Base-by-base conservation (phyloP, 2,329 filamentous ascomycete species). In the Fusarium pseudocircinatum region DNA sequence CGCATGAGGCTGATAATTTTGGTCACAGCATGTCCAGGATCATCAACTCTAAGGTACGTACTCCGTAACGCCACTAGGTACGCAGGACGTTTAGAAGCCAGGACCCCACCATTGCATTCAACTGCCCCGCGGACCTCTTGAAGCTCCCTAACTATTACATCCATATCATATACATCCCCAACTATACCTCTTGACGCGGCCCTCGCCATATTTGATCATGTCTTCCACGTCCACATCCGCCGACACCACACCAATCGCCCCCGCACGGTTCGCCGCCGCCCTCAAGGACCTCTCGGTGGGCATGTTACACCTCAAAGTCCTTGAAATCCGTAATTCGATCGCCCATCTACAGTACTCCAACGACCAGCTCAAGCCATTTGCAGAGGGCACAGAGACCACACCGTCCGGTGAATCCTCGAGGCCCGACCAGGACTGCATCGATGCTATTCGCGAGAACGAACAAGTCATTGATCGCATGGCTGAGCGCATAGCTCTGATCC, bases 301-400 rank as follows among this genome's bases (percentile, higher is more conserved):
- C 70, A 87, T 87, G 64, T 90, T 95, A 12, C 91, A 93, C 82
- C 86, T 92, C 82, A 95, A 95, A 82, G 89, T 92, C 67, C 88
- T 92, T 79, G 93, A 95, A 81, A 87, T 95, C 70, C 90, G 89
- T 80, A 95, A 94, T 87, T 90, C 87, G 76, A 91, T 95, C 79
- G 87, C 88, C 30, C 92, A 95, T 81, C 90, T 95, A 32, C 88
- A 91, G 77, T 90, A 91, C 81, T 93, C 91, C 72, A 95, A 95
- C 83, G 87, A 88, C 72, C 90, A 95, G 80, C 90, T 95, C 66
- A 85, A 87, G 62, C 92, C 92, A 39, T 94, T 89, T 76, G 91
- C 92, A 63, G 86, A 90, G 20, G 87, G 86, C 34, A 78, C 79
- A 28, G 81, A 80, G 6, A 77, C 82, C 1, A 78, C 83, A n/a